A percentile compares a stretch with the other conserved stretches of the same genome.
Conservation (phyloP, 2,329 filamentous ascomycete genomes). For the Pseudocercospora crystallina region DNA sequence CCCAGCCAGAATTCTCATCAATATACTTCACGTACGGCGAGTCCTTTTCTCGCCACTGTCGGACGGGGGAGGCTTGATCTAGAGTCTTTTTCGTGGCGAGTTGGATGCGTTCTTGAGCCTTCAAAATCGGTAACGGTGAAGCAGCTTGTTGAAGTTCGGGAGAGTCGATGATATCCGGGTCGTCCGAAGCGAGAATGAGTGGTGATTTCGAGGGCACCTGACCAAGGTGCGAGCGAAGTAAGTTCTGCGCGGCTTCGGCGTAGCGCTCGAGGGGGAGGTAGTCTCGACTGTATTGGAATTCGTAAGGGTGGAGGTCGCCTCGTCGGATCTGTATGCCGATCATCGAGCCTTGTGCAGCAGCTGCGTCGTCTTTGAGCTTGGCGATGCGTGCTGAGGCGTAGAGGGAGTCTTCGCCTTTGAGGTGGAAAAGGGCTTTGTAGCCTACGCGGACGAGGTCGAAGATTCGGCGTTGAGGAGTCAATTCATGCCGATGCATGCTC, state of each 20-base stretch:
- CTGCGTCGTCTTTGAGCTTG: constrained; percentile 53
- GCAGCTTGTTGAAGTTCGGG: constrained; percentile 58
- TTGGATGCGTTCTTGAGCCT: constrained; percentile 74
- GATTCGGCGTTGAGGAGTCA: constrained; percentile 55
- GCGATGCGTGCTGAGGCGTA: constrained; percentile 63
- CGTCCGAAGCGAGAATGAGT: constrained; percentile 74
- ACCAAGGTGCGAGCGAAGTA: constrained; percentile 10
- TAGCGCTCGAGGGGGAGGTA: constrained; percentile 76
- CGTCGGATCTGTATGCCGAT: constrained; percentile 78
- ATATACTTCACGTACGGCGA: constrained; percentile 64
- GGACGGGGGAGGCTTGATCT: constrained; percentile 36
- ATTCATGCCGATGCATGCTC: constrained; percentile 19
- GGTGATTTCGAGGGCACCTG: constrained; percentile 47
- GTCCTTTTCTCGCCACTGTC: constrained; percentile 39
- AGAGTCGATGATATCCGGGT: constrained; percentile 70
- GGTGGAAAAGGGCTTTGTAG: constrained; percentile 71
- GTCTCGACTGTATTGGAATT: constrained; percentile 76
- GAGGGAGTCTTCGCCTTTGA: constrained; percentile 62
- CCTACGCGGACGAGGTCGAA: constrained; percentile 68
- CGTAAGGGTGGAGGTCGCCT: constrained; percentile 74
- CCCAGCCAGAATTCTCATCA: constrained; percentile 79
- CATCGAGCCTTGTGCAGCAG: constrained; percentile 52
- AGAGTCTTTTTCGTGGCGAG: constrained; percentile 65
- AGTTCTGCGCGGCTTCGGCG: constrained; percentile 17
- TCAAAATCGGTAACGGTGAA: constrained; percentile 36